Conservation (phyloP, 441 rosid species). For the Codiaeum variegatum region DNA sequence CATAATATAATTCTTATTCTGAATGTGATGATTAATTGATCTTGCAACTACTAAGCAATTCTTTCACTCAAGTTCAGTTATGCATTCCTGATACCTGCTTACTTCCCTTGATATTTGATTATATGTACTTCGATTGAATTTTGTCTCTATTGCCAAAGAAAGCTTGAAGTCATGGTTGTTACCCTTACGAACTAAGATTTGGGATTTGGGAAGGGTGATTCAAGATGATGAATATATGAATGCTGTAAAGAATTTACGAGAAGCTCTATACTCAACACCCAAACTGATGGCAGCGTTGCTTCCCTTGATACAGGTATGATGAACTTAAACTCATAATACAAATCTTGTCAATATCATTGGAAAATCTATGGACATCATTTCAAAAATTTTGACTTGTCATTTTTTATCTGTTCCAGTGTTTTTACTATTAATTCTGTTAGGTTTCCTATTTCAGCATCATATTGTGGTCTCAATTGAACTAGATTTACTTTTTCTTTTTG, state of each 20-base stretch:
- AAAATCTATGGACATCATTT: background rate
- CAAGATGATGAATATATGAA: constrained; percentile 46
- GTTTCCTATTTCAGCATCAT: background rate
- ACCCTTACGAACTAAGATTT: constrained; percentile 42
- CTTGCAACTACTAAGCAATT: background rate
- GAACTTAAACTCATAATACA: background rate
- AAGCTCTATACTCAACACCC: constrained; percentile 41
- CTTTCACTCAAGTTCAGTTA: background rate
- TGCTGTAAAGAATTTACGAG: constrained; percentile 55
- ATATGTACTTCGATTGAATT: constrained; percentile 13
- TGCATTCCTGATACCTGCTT: background rate
- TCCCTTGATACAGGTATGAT: constrained; percentile 73
- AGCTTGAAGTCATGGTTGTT: constrained; percentile 69
- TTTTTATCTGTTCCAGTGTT: background rate
- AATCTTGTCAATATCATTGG: background rate
- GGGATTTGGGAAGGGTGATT: constrained; percentile 36
- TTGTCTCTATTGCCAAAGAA: constrained; percentile 30
- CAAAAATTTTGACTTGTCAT: background rate
- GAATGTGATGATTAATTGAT: background rate
- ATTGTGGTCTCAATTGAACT: background rate
- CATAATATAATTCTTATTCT: background rate
- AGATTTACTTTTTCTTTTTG: background rate
- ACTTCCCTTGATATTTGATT: background rate
- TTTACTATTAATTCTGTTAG: background rate
- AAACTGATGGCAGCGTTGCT: constrained; percentile 50